These are phyloP conservation scores for Pugionium dolabratum DNA, from an alignment of 345 rosid genomes.

Conservation along the genomic window DNA sequence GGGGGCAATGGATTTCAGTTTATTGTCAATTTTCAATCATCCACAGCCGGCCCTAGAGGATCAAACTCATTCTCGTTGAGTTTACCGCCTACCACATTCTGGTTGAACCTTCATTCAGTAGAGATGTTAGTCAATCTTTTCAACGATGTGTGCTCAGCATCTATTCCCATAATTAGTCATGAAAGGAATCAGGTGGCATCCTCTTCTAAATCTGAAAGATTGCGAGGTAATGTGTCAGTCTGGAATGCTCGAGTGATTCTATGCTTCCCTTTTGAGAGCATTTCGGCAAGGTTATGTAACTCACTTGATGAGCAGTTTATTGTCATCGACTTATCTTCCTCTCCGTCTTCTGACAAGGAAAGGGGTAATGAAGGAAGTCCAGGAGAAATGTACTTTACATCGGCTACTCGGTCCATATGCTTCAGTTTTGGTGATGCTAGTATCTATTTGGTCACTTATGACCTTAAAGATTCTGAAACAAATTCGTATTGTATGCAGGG, in stretches of 20 bases:
- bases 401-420: conserved; percentile 51
- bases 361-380: conserved; percentile 41
- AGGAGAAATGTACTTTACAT: conserved; percentile 46
- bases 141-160: conserved; percentile 48
- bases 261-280: conserved; percentile 65
- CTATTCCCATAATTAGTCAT: conserved; percentile 40
- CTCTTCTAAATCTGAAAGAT: conserved; percentile 49
- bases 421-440: conserved; percentile 57
- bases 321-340: conserved; percentile 61
- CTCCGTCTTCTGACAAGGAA: conserved; percentile 44
- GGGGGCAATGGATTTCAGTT: conserved; percentile 54
- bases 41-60: conserved; percentile 45
- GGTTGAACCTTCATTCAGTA: conserved; percentile 68
- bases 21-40: conserved; percentile 41
- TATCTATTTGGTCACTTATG: conserved; percentile 59
- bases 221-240: conserved; percentile 57
- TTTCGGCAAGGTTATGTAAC: conserved; percentile 41
- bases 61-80: conserved; percentile 58
- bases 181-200: conserved; percentile 36
- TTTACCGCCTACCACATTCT: conserved; percentile 63
- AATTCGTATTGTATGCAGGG: conserved; percentile 35
- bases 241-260: conserved; percentile 67
- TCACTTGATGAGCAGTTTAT: conserved; percentile 64
- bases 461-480: conserved; percentile 41
- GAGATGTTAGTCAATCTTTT: conserved; percentile 56